Evolutionary conservation across 179 eudicot species (phyloP).

Genomic region (Spergularia azorica): DNA sequence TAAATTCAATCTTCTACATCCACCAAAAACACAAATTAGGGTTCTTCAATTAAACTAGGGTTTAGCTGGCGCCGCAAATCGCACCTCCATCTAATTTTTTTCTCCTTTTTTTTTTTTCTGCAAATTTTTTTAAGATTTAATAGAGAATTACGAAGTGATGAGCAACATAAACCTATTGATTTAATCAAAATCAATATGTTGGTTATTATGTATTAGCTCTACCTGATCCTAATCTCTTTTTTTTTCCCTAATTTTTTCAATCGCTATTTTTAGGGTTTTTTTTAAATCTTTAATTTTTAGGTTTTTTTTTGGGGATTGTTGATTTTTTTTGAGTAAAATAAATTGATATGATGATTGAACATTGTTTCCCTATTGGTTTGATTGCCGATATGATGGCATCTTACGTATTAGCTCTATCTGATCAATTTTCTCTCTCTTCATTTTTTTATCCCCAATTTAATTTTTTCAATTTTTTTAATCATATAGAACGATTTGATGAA

Average conservation of each 20-base stretch:
- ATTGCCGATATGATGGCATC: constrained; percentile 34
- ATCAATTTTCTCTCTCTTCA: constrained; percentile 19
- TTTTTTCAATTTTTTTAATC: background rate
- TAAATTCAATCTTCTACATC: no score
- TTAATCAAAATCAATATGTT: background rate
- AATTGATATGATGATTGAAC: constrained; percentile 28
- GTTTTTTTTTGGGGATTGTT: background rate
- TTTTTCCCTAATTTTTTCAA: background rate
- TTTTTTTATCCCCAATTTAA: background rate
- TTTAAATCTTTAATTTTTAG: no score
- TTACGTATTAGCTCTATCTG: constrained; percentile 42
- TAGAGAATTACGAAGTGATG: constrained; percentile 3
- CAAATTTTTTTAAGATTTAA: background rate
- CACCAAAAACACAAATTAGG: no score
- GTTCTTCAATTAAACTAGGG: no score
- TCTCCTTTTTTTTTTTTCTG: background rate
- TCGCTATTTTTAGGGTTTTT: no score
- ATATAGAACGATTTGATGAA: constrained; percentile 30
- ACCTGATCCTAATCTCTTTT: constrained; percentile 5
- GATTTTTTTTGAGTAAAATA: background rate
- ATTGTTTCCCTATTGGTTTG: constrained; percentile 42
- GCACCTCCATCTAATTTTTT: constrained; percentile 33
- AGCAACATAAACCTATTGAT: constrained; percentile 11
- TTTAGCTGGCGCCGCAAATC: no score
- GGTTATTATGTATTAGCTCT: constrained; percentile 21